A percentile compares a stretch with the other conserved stretches of the same genome.
phyloP scores from a whole-genome alignment of 495 filamentous ascomycete species.

The Aspergillus bridgeri region DNA sequence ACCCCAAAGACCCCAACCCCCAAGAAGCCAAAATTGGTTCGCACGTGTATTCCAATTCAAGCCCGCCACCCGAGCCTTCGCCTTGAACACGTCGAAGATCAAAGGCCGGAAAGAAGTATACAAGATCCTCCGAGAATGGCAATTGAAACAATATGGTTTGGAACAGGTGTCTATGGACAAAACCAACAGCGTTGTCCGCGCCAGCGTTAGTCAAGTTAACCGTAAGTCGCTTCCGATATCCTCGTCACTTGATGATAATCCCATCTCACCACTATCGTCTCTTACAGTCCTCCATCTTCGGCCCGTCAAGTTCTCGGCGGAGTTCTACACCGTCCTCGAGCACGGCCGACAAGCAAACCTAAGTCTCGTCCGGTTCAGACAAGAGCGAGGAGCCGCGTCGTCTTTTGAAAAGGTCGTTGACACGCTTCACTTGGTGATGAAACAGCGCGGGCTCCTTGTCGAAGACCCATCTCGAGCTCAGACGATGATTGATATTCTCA shows the following conservation, averaged over 20 bases:
- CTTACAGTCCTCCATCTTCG: conserved; percentile 65
- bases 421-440: conserved; percentile 59
- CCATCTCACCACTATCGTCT: conserved; percentile 3
- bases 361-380: conserved; percentile 78
- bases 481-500: conserved; percentile 55
- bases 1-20: conserved; percentile 1
- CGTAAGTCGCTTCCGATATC: conserved; percentile 52
- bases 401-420: conserved; percentile 83
- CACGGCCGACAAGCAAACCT: conserved; percentile 66
- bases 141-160: conserved; percentile 80
- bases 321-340: conserved; percentile 82
- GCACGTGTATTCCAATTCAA: conserved; percentile 85
- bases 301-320: conserved; percentile 72
- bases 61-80: conserved; percentile 68
- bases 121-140: conserved; percentile 73
- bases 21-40: conserved; percentile 68
- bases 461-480: conserved; percentile 56
- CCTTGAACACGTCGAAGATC: conserved; percentile 64
- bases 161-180: conserved; percentile 72
- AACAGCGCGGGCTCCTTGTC: conserved; percentile 59
- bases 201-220: conserved; percentile 68
- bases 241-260: neutral
- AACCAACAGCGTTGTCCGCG: conserved; percentile 67
- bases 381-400: conserved; percentile 80
- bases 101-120: conserved; percentile 72